Conservation (phyloP, 192 early-diverging fungal genomes). For the Gryganskiella cystojenkinii region DNA sequence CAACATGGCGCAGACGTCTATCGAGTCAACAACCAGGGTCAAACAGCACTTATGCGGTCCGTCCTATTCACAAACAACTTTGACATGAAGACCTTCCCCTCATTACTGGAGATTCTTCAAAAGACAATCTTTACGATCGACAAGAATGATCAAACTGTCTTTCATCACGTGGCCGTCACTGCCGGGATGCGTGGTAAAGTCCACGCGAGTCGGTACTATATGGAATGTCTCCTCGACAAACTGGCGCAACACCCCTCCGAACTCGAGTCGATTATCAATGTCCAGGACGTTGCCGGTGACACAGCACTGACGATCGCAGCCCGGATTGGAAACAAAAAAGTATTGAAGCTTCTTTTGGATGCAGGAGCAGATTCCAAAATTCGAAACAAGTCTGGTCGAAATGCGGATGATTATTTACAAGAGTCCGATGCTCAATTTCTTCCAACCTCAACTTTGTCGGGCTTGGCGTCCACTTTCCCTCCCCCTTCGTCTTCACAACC, state of each 20-base stretch:
- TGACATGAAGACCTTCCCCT: conserved; percentile 82
- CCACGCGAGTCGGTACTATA: conserved; percentile 86
- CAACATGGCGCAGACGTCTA: conserved; percentile 79
- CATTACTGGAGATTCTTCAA: conserved; percentile 78
- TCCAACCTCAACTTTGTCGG: conserved; percentile 7
- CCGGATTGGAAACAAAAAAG: conserved; percentile 66
- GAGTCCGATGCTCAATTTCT: conserved; percentile 38
- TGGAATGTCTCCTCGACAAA: conserved; percentile 84
- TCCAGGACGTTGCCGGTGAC: conserved; percentile 87
- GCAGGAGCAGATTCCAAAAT: conserved; percentile 73
- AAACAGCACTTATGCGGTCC: conserved; percentile 91
- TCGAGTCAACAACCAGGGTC: conserved; percentile 82
- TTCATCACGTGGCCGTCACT: conserved; percentile 90
- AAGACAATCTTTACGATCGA: conserved; percentile 82
- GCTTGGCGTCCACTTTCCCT: neutral
- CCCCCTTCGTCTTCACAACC: neutral
- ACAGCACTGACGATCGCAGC: conserved; percentile 76
- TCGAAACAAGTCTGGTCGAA: conserved; percentile 73
- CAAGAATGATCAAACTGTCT: conserved; percentile 82
- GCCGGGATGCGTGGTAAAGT: conserved; percentile 77
- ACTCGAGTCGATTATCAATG: conserved; percentile 75
- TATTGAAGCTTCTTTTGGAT: conserved; percentile 67
- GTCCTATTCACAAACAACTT: conserved; percentile 92
- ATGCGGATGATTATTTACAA: conserved; percentile 70
- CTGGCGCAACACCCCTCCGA: conserved; percentile 78